These are phyloP conservation scores for Thraustochytrium sp. DNA, from an alignment of 352 stramenopile species.

Conservation along the genomic window DNA sequence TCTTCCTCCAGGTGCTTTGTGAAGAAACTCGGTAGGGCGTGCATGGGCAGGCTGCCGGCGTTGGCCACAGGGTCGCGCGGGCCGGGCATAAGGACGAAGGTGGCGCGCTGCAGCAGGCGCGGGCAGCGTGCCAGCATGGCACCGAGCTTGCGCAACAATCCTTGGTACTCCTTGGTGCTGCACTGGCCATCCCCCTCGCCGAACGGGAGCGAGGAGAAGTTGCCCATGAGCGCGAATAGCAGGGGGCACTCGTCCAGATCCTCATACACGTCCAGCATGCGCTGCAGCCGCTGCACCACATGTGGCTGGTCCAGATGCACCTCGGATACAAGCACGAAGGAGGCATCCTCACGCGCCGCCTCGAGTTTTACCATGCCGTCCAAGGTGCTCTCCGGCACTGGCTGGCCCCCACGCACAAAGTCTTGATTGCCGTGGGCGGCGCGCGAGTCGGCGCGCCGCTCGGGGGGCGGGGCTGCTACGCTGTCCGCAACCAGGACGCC, in stretches of 20 bases:
- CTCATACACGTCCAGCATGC: conserved; percentile 74
- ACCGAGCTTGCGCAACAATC: conserved; percentile 74
- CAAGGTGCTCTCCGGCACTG: conserved; percentile 51
- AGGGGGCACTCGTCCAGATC: conserved; percentile 62
- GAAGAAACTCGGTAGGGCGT: conserved; percentile 46
- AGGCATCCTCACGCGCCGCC: conserved; percentile 67
- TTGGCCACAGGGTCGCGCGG: conserved; percentile 75
- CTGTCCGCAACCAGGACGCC: conserved; percentile 76
- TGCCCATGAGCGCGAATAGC: conserved; percentile 87
- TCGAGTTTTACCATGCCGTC: conserved; percentile 72
- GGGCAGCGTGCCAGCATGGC: conserved; percentile 79
- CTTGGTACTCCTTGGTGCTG: conserved; percentile 70
- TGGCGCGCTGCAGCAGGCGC: conserved; percentile 66
- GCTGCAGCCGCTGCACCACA: conserved; percentile 76
- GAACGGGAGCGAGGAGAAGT: conserved; percentile 76
- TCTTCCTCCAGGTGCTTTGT: conserved; percentile 44
- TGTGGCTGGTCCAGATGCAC: conserved; percentile 83
- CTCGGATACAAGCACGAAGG: conserved; percentile 86
- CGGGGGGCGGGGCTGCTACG: conserved; percentile 79
- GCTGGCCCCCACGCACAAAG: conserved; percentile 45
- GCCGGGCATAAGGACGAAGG: conserved; percentile 83
- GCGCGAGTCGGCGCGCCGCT: conserved; percentile 68
- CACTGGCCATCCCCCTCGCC: conserved; percentile 59
- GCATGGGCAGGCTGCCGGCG: conserved; percentile 64
- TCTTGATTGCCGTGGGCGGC: conserved; percentile 68